Percentiles rank a stretch among this genome's conserved stretches.
These are phyloP conservation scores for Trypanosomatidae sp. DNA, from an alignment of 208 protist genomes.

Conservation along the genomic window DNA sequence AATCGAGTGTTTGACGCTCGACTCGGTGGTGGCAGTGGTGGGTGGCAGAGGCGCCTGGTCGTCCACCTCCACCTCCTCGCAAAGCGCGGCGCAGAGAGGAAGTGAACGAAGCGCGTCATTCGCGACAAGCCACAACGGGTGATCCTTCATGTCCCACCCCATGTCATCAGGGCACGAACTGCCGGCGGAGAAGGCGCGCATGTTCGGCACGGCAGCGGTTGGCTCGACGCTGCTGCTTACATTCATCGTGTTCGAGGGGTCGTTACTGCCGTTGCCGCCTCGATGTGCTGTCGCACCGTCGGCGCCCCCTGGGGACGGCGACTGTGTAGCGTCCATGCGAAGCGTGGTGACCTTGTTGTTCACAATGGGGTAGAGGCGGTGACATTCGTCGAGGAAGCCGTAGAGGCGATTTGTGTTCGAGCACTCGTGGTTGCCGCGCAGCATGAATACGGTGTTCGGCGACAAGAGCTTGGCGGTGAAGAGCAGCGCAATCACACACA, in stretches of 20 bases:
- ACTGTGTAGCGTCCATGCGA: constrained; percentile 11
- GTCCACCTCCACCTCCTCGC: constrained; percentile 40
- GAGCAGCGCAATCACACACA: constrained; percentile 95
- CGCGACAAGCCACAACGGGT: constrained; percentile 76
- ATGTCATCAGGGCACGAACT: constrained; percentile 20
- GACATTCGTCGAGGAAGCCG: constrained; percentile 99
- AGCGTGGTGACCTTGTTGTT: constrained; percentile 41
- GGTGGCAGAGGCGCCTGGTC: not conserved
- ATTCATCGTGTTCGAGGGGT: not conserved
- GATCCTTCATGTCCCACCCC: constrained; percentile 66
- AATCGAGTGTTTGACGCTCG: not conserved
- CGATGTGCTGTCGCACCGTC: constrained; percentile 33
- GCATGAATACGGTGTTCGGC: constrained; percentile 98
- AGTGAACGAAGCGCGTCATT: constrained; percentile 77
- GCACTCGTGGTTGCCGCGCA: constrained; percentile 99
- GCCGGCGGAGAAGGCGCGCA: not conserved
- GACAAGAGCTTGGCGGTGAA: constrained; percentile 98
- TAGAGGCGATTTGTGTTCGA: constrained; percentile 98
- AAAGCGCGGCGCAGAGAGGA: constrained; percentile 96
- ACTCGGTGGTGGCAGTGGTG: not conserved
- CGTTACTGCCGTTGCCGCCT: constrained; percentile 50
- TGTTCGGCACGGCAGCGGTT: constrained; percentile 4
- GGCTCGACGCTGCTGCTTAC: not conserved
- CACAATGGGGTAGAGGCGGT: constrained; percentile 79
- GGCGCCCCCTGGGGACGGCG: constrained; percentile 20